phyloP scores from a whole-genome alignment of 805 yeast genomes.

The Blastobotrys attinorum region DNA sequence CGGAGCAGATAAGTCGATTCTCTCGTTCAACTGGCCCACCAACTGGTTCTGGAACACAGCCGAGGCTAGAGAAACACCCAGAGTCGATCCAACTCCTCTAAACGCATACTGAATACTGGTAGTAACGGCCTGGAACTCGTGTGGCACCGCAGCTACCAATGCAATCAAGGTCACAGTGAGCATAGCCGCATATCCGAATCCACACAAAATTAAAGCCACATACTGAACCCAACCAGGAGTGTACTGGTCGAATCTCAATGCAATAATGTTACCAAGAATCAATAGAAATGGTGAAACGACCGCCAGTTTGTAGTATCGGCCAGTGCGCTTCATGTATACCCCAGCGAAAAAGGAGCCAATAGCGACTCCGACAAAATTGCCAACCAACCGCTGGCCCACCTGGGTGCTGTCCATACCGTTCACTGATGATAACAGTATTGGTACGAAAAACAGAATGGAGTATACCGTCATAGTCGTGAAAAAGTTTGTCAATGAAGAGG shows the following conservation, averaged over 20 bases:
- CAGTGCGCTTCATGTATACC: slow-evolving; percentile 56
- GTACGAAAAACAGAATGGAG: slow-evolving; percentile 59
- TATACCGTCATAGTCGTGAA: slow-evolving; percentile 62
- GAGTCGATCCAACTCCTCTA: slow-evolving; percentile 78
- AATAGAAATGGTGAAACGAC: slow-evolving; percentile 36
- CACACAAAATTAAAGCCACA: slow-evolving; percentile 43
- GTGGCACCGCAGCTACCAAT: slow-evolving; percentile 66
- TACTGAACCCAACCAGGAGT: slow-evolving; percentile 32
- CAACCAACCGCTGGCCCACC: slow-evolving; percentile 43
- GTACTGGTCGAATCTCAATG: slow-evolving; percentile 21
- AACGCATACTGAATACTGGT: slow-evolving; percentile 87
- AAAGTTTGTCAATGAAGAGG: slow-evolving; percentile 63
- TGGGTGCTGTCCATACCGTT: slow-evolving; percentile 44
- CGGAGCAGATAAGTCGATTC: slow-evolving; percentile 21
- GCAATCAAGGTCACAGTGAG: slow-evolving; percentile 68
- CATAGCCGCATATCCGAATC: slow-evolving; percentile 58
- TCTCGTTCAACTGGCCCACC: slow-evolving; percentile 21
- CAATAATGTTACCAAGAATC: slow-evolving; percentile 39
- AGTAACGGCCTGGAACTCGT: slow-evolving; percentile 67
- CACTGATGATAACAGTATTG: slow-evolving; percentile 56
- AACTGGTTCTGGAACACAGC: slow-evolving; percentile 55
- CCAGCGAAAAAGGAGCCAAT: slow-evolving; percentile 64
- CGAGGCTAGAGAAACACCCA: slow-evolving; percentile 66
- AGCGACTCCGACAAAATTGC: slow-evolving; percentile 60
- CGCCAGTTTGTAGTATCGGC: slow-evolving; percentile 48